Evolutionary conservation across 305 asterid species (phyloP), one percentile per base, ranked within the genome.

Genomic region (Fraxinus albicans): DNA sequence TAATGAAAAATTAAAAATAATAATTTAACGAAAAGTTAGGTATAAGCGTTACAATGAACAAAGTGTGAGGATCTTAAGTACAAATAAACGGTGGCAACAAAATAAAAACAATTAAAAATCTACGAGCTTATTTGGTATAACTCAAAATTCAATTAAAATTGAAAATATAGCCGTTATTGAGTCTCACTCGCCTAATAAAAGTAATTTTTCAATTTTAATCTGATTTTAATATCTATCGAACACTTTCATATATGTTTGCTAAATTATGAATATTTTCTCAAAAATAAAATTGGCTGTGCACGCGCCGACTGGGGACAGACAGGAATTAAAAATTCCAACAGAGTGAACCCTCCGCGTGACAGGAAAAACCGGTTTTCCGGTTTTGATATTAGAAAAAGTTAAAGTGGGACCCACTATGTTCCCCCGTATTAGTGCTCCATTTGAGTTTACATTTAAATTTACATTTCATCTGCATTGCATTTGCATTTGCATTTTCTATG

Each of bases 271-370:
- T 23, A 19, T n/a, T 4, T n/a, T 60, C 27, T 60, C 29, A 23
- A 75, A 40, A 40, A 40, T 5, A 35, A 6, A 70, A 21, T 1
- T 74, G 3, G 70, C 2, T 60, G 25, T 60, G 12, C 78, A 50
- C 55, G 79, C 84, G 77, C 82, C 5, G 5, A 12, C n/a, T 44
- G 53, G 53, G 15, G 53, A 44, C 53, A 12, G 53, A 3, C 5
- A 2, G 5, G 53, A 12, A 12, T 12, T 12, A 38, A 44, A 44
- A 44, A 44, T 44, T 44, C 84, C 76, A 81, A 70, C 83, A 29
- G 72, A 0, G n/a, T 23, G 86, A 78, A 7, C 82, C 88, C 89
- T 87, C 84, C 88, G 81, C 85, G 88, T 84, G 90, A 88, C 83
- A 84, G 78, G 86, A 35, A 40, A 81, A 79, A 81, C 89, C 88